These are phyloP conservation scores for Moniliophthora roreri DNA, from an alignment of 1,284 basidiomycete species.

Conservation along the genomic window DNA sequence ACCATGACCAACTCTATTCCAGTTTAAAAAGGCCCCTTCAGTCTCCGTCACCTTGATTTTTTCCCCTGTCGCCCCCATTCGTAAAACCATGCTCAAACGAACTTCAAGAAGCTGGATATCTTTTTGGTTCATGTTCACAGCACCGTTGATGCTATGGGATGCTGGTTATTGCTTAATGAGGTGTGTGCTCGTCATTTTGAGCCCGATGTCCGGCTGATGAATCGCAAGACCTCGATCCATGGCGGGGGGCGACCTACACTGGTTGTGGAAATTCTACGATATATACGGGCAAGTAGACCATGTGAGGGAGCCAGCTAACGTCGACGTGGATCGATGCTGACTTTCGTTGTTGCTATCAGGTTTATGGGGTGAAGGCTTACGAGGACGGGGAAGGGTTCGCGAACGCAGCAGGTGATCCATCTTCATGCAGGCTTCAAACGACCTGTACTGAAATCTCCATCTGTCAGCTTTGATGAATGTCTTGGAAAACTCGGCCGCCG, in stretches of 20 bases:
- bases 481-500: constrained; percentile 51
- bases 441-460: constrained; percentile 8
- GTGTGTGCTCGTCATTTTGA: neutral
- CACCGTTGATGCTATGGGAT: constrained; percentile 18
- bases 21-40: neutral
- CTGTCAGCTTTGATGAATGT: constrained; percentile 50
- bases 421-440: constrained; percentile 9
- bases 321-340: neutral
- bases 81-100: neutral
- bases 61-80: neutral
- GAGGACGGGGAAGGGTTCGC: constrained; percentile 55
- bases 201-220: too few species aligned
- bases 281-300: constrained; percentile 50
- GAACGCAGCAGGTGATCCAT: constrained; percentile 43
- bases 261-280: constrained; percentile 56
- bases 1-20: constrained; percentile 3
- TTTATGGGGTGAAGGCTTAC: constrained; percentile 48
- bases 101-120: constrained; percentile 13
- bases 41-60: neutral
- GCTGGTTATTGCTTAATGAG: constrained; percentile 18
- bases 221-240: constrained; percentile 45
- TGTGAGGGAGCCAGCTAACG: constrained; percentile 22
- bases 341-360: constrained; percentile 23
- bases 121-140: constrained; percentile 15
- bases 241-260: constrained; percentile 53